Evolutionary conservation across 169 alveolate species (phyloP).

Genomic region (Blepharisma undulans): DNA sequence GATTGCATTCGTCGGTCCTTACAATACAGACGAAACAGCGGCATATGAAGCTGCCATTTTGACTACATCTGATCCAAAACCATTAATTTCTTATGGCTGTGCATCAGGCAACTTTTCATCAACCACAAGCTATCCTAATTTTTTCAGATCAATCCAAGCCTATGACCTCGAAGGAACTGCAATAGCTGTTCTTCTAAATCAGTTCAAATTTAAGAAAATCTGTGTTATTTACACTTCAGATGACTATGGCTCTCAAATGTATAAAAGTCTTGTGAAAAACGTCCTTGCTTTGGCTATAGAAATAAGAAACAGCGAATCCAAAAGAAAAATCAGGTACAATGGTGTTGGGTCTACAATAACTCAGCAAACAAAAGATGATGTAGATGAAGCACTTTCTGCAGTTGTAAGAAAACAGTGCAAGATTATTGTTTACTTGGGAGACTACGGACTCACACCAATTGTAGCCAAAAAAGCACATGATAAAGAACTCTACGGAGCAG

Average conservation of each 20-base stretch:
- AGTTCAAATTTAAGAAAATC: not conserved
- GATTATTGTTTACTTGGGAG: slow-evolving; percentile 30
- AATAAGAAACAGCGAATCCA: not conserved
- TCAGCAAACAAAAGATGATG: not conserved
- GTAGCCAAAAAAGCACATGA: not conserved
- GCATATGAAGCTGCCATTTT: not conserved
- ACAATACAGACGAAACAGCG: not conserved
- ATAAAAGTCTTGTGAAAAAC: slow-evolving; percentile 17
- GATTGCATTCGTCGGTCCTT: slow-evolving; percentile 15
- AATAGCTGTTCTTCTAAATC: not conserved
- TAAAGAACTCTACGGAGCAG: slow-evolving; percentile 6
- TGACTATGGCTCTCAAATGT: slow-evolving; percentile 30
- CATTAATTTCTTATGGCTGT: slow-evolving; percentile 17
- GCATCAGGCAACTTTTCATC: not conserved
- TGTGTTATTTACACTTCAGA: slow-evolving; percentile 35
- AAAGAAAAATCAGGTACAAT: not conserved
- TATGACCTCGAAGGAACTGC: slow-evolving; percentile 28
- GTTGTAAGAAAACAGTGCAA: slow-evolving; percentile 33
- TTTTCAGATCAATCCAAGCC: slow-evolving; percentile 23
- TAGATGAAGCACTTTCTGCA: slow-evolving; percentile 3
- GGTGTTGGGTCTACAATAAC: not conserved
- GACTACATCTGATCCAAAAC: not conserved
- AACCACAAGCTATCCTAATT: not conserved
- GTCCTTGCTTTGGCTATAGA: not conserved
- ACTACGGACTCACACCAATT: not conserved